Evolutionary conservation across 2,329 filamentous ascomycete species (phyloP).

Genomic region (Xylaria sp.): DNA sequence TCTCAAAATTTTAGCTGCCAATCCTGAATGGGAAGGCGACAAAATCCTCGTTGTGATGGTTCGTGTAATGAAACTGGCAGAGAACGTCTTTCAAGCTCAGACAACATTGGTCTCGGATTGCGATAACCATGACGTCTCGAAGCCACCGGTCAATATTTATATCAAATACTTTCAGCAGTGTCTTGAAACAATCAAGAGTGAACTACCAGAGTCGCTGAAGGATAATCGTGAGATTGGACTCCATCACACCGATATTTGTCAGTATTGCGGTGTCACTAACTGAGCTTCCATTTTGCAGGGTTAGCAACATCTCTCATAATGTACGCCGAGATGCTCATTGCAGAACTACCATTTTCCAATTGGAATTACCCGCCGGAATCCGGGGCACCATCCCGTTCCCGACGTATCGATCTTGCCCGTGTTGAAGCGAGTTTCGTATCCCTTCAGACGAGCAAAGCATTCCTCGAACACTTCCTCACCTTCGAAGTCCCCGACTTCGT

Average conservation of each 20-base stretch:
- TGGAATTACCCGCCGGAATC: constrained; percentile 27
- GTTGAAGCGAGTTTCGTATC: constrained; percentile 43
- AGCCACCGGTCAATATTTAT: constrained; percentile 44
- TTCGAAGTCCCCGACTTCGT: constrained; percentile 40
- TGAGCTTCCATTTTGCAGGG: constrained; percentile 43
- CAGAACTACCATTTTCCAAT: constrained; percentile 51
- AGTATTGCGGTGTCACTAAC: background rate
- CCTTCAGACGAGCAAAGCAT: constrained; percentile 41
- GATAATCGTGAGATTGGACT: constrained; percentile 48
- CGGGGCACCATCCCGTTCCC: background rate
- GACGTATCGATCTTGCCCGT: constrained; percentile 35
- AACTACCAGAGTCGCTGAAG: constrained; percentile 42
- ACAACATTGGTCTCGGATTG: constrained; percentile 7
- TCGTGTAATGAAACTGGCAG: constrained; percentile 41
- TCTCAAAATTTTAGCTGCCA: constrained; percentile 58
- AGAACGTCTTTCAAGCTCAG: constrained; percentile 43
- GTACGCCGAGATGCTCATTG: constrained; percentile 52
- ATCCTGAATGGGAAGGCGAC: constrained; percentile 62
- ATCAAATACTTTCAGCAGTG: constrained; percentile 47
- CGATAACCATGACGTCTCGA: constrained; percentile 26
- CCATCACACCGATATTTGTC: background rate
- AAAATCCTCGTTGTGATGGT: constrained; percentile 55
- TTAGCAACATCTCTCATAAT: constrained; percentile 51
- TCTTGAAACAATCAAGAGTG: constrained; percentile 44
- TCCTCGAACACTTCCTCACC: constrained; percentile 44